Evolutionary conservation across 2,329 filamentous ascomycete species (phyloP).

Genomic region (Xylaria sp.): DNA sequence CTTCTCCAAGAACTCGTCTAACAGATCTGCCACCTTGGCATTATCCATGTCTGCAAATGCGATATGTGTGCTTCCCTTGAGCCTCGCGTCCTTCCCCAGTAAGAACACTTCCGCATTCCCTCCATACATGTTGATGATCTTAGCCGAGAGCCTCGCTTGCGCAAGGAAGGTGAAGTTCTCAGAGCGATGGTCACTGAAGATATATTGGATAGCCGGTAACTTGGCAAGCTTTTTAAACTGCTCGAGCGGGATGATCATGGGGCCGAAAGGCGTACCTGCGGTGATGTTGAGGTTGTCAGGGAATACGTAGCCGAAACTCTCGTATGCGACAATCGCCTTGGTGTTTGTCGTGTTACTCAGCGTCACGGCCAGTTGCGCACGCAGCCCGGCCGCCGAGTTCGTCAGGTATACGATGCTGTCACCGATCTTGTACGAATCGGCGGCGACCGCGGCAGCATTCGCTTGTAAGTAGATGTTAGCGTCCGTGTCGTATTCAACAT

Average conservation of each 20-base stretch:
- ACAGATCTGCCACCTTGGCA: constrained; percentile 42
- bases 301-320: constrained; percentile 43
- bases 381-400: constrained; percentile 50
- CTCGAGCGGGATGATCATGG: constrained; percentile 41
- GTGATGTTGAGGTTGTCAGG: constrained; percentile 44
- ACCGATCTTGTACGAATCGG: constrained; percentile 48
- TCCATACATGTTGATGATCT: constrained; percentile 46
- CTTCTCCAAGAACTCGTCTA: constrained; percentile 43
- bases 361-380: constrained; percentile 49
- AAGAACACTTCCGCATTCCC: constrained; percentile 45
- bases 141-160: constrained; percentile 40
- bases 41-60: constrained; percentile 48
- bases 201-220: constrained; percentile 41
- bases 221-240: constrained; percentile 46
- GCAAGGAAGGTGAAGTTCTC: constrained; percentile 39
- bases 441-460: constrained; percentile 49
- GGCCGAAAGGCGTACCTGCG: constrained; percentile 39
- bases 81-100: constrained; percentile 42
- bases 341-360: constrained; percentile 51
- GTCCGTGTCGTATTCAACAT: constrained; percentile 50
- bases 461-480: constrained; percentile 50
- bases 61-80: constrained; percentile 46
- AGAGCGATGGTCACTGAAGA: constrained; percentile 44
- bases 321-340: constrained; percentile 50
- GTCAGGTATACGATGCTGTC: constrained; percentile 49